phyloP scores from a whole-genome alignment of 257 asterid species.

The Schizonepeta tenuifolia region DNA sequence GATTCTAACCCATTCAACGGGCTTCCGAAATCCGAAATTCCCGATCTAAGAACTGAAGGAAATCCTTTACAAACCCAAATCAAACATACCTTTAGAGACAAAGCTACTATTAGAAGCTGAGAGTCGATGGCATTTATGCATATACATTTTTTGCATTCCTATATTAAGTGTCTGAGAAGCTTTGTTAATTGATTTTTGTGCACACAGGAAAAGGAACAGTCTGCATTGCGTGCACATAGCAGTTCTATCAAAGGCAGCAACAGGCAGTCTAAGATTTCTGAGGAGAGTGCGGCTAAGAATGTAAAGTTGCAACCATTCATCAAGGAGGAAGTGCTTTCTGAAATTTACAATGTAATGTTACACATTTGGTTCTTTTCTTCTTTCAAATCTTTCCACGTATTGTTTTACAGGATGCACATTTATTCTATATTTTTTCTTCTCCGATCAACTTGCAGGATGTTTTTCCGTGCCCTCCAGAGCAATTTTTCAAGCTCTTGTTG shows the following conservation, averaged over 20 bases:
- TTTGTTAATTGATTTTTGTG: slow-evolving; percentile 21
- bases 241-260: slow-evolving; percentile 64
- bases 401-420: not conserved
- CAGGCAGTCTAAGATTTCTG: slow-evolving; percentile 51
- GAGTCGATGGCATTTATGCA: not conserved
- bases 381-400: slow-evolving; percentile 13
- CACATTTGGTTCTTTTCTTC: slow-evolving; percentile 7
- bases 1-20: not conserved
- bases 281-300: slow-evolving; percentile 49
- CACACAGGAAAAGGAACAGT: slow-evolving; percentile 82
- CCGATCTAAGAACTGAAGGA: not conserved
- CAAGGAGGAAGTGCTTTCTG: slow-evolving; percentile 79
- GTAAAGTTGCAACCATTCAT: slow-evolving; percentile 71
- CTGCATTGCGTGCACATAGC: slow-evolving; percentile 94
- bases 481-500: slow-evolving; percentile 66
- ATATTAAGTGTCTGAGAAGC: slow-evolving; percentile 13
- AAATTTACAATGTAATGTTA: slow-evolving; percentile 63
- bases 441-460: slow-evolving; percentile 58
- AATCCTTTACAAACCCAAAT: not conserved
- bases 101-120: slow-evolving; percentile 16
- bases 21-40: slow-evolving; percentile 1
- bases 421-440: slow-evolving; percentile 1
- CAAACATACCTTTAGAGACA: not conserved
- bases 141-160: not conserved
- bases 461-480: slow-evolving; percentile 80